Conservation (phyloP, 257 asterid genomes). For the Anisodus acutangulus region DNA sequence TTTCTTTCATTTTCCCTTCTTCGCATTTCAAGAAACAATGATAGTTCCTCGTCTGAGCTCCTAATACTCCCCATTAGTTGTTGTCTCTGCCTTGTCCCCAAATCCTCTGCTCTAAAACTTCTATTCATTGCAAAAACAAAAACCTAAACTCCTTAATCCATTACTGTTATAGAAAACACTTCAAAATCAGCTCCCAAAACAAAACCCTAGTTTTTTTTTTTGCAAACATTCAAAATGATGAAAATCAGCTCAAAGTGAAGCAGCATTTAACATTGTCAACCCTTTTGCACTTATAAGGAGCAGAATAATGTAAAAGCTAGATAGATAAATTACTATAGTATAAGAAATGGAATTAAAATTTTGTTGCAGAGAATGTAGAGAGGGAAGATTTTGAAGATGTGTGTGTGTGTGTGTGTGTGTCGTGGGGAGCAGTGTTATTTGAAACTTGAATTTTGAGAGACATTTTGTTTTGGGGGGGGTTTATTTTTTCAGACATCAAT, state of each 20-base stretch:
- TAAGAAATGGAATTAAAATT: neutral
- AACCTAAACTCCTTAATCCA: constrained; percentile 36
- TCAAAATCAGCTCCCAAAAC: constrained; percentile 28
- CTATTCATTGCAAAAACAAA: constrained; percentile 56
- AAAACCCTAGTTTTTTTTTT: constrained; percentile 43
- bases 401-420: neutral
- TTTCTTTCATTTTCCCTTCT: constrained; percentile 80
- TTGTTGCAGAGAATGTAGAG: neutral
- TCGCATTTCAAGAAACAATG: constrained; percentile 89
- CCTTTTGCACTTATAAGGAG: neutral
- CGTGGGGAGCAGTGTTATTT: constrained; percentile 30
- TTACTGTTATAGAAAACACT: constrained; percentile 24
- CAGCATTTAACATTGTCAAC: constrained; percentile 36
- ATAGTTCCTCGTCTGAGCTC: constrained; percentile 79
- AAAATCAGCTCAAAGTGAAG: constrained; percentile 48
- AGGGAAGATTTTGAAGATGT: neutral
- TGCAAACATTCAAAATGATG: constrained; percentile 27
- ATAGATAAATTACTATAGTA: neutral
- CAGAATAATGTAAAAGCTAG: neutral
- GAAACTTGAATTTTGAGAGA: constrained; percentile 28
- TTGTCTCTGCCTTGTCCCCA: constrained; percentile 39
- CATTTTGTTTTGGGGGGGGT: constrained; percentile 24
- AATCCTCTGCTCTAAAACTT: constrained; percentile 75
- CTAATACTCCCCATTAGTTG: constrained; percentile 61
- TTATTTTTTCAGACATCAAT: neutral